Evolutionary conservation across 176 grass and related monocot species (phyloP).

Genomic region (Juncus inflexus): DNA sequence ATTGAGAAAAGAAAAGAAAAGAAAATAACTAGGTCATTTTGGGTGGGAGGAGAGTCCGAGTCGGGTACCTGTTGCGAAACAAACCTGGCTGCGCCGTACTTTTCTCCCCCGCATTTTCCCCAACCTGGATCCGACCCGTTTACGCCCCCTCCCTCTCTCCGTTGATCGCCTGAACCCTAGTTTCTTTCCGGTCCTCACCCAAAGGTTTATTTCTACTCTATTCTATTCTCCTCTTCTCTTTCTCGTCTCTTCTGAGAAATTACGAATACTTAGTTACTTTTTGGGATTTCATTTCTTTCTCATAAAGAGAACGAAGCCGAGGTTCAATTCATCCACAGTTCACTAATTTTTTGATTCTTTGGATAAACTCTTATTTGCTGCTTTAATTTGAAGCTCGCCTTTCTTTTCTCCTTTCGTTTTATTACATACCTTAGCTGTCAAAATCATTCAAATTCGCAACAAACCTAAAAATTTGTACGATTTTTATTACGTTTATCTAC

Average conservation of each 20-base stretch:
- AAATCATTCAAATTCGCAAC: too few species aligned
- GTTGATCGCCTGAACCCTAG: slow-evolving; percentile 8
- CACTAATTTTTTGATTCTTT: too few species aligned
- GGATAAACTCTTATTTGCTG: too few species aligned
- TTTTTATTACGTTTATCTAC: too few species aligned
- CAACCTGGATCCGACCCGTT: slow-evolving; percentile 2
- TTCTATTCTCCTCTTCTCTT: not conserved
- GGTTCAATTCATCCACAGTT: too few species aligned
- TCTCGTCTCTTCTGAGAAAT: not conserved
- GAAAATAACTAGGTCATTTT: too few species aligned
- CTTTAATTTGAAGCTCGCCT: too few species aligned
- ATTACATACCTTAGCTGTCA: too few species aligned
- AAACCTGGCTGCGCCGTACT: not conserved
- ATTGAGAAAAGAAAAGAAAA: too few species aligned
- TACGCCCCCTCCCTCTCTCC: not conserved
- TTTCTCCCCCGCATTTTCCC: slow-evolving; percentile 4
- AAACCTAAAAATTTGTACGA: too few species aligned
- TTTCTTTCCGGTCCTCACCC: not conserved
- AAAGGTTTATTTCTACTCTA: not conserved
- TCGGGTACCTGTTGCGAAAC: slow-evolving; percentile 8
- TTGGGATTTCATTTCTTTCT: not conserved
- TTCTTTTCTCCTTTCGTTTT: too few species aligned
- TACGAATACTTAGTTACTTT: not conserved
- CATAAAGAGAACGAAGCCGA: too few species aligned
- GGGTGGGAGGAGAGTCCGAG: not conserved